Evolutionary conservation across 331 rosid genomes (phyloP), one percentile per base, ranked within the genome.

Genomic region (Dryas integrifolia): DNA sequence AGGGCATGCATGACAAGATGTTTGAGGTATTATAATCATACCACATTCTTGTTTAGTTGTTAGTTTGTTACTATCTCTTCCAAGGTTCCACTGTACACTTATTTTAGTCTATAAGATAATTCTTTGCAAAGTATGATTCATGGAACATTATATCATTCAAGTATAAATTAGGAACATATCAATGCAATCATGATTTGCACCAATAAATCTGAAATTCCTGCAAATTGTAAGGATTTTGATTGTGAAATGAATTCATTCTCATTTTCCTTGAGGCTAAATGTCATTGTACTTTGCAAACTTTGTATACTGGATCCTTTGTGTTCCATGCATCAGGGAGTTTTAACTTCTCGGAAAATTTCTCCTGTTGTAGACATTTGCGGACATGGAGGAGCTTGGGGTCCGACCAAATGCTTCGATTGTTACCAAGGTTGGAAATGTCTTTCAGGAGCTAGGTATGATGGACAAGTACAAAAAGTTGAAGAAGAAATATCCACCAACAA

Each of bases 351-450:
- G 59, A 68, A 72, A 21, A 45, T 77, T 64, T 80, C 58, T 64
- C 43, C 40, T 16, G 6, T 13, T 70, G 49, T 80, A 94, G 98
- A 69, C 89, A 82, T 94, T 94, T 86, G 98, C 92, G 18, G 97
- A 94, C 88, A 89, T 94, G 96, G 98, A 94, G 79, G 97, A 94
- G 84, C 98, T 94, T 52, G 85, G 87, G 56, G 63, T 91, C 65
- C 87, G 77, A 77, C 98, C 97, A 63, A 81, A 77, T 77, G 64
- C 66, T 69, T 49, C 87, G 15, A 82, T 74, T 63, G 96, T 91
- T 49, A 44, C 84, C n/a, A 87, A 79, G 88, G 76, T 88, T 67
- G 98, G 97, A 57, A 79, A 88, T 45, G 88, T 81, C 80, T 91
- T 94, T 86, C 80, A 82, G 81, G 85, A 91, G 84, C 84, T 89